These are phyloP conservation scores for Passiflora organensis DNA, from an alignment of 345 rosid genomes.

Conservation along the genomic window DNA sequence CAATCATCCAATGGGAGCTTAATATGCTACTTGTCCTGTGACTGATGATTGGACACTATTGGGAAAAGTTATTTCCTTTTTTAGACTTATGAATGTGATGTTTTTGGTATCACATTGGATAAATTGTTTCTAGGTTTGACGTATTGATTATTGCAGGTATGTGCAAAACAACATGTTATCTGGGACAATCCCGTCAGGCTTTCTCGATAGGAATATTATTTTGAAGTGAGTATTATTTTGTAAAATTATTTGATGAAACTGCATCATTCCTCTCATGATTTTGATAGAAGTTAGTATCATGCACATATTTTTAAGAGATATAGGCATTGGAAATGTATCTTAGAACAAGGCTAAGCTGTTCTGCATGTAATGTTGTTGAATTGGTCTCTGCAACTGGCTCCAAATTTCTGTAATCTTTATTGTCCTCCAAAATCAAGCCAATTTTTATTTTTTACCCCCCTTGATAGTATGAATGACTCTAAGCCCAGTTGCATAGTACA, in stretches of 20 bases:
- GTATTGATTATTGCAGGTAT: slow-evolving; percentile 50
- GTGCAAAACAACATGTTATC: slow-evolving; percentile 80
- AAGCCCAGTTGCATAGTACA: too few relatives aligned
- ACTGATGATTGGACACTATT: too few relatives aligned
- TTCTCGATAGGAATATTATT: slow-evolving; percentile 39
- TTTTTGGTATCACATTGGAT: background rate
- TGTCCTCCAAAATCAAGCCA: too few relatives aligned
- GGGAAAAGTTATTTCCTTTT: background rate
- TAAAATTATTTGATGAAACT: background rate
- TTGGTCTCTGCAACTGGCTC: too few relatives aligned
- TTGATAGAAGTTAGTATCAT: background rate
- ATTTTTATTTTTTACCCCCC: too few relatives aligned
- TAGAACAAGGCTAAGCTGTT: background rate
- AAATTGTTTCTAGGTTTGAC: slow-evolving; percentile 10
- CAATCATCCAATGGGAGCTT: background rate
- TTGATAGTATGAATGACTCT: too few relatives aligned
- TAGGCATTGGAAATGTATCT: background rate
- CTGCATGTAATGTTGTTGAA: background rate
- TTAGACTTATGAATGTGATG: background rate
- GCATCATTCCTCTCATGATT: background rate
- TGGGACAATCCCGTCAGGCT: slow-evolving; percentile 68
- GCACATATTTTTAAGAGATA: background rate
- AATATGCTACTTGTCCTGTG: too few relatives aligned
- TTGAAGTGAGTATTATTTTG: slow-evolving; percentile 53
- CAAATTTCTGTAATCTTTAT: too few relatives aligned